Conservation (phyloP, 2,329 filamentous ascomycete species). For the Calonectria crousiana region DNA sequence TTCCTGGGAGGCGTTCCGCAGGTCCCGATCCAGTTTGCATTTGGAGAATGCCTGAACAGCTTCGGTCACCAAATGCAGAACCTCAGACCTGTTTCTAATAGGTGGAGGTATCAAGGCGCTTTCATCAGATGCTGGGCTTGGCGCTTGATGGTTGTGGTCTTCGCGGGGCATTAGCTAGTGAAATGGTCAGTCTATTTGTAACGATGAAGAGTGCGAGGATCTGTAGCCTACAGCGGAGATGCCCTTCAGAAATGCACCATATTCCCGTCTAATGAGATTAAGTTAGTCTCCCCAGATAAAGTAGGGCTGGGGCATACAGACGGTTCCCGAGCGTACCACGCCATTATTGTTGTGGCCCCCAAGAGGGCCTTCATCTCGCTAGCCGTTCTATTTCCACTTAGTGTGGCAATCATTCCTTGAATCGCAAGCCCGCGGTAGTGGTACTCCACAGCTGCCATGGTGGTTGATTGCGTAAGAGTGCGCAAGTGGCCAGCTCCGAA, state of each 20-base stretch:
- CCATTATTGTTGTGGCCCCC: not conserved
- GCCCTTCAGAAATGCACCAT: not conserved
- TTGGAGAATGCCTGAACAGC: not conserved
- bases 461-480: not conserved
- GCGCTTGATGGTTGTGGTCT: not conserved
- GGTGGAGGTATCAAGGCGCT: not conserved
- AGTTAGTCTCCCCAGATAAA: not conserved
- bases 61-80: not conserved
- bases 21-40: not conserved
- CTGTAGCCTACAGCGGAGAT: not conserved
- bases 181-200: not conserved
- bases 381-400: not conserved
- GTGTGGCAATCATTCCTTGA: not conserved
- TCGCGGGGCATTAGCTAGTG: not conserved
- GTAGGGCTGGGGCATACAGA: not conserved
- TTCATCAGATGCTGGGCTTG: not conserved
- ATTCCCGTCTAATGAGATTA: not conserved
- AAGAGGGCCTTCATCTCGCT: not conserved
- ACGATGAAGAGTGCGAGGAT: not conserved
- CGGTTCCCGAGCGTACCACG: constrained; percentile 2
- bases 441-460: constrained; percentile 5
- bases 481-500: not conserved
- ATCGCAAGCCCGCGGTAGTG: not conserved
- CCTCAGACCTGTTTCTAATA: not conserved
- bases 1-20: not conserved